Evolutionary conservation across 1,284 basidiomycete genomes (phyloP).

Genomic region (Peniophora sp.): DNA sequence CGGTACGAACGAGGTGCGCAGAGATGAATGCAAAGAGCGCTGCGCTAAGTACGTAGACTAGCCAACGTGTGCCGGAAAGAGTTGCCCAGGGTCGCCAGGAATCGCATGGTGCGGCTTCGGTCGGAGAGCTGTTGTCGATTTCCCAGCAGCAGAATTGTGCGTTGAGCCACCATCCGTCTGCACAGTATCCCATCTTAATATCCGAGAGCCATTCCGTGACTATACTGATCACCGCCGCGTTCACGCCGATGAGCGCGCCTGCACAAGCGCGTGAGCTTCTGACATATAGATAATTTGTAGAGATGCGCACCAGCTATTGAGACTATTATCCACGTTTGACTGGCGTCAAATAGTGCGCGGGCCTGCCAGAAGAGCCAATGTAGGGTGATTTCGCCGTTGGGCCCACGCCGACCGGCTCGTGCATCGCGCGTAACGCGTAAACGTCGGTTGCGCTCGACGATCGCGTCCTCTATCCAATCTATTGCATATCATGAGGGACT

Average conservation of each 20-base stretch:
- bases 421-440: slow-evolving; percentile 47
- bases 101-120: slow-evolving; percentile 76
- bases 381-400: slow-evolving; percentile 41
- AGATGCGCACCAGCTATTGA: slow-evolving; percentile 68
- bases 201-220: slow-evolving; percentile 98
- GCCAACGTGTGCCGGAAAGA: slow-evolving; percentile 69
- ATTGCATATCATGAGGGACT: slow-evolving; percentile 4
- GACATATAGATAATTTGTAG: slow-evolving; percentile 1
- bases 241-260: slow-evolving; percentile 90
- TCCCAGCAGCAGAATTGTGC: slow-evolving; percentile 99
- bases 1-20: slow-evolving; percentile 80
- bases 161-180: slow-evolving; percentile 97
- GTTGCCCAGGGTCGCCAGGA: slow-evolving; percentile 94
- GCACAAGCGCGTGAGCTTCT: too few relatives aligned
- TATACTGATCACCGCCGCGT: slow-evolving; percentile 92
- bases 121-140: slow-evolving; percentile 50
- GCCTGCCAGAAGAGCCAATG: slow-evolving; percentile 61
- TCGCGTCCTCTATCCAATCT: slow-evolving; percentile 96
- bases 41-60: slow-evolving; percentile 84
- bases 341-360: slow-evolving; percentile 39
- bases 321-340: slow-evolving; percentile 70
- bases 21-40: slow-evolving; percentile 75
- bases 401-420: slow-evolving; percentile 41
- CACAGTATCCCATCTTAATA: slow-evolving; percentile 95
- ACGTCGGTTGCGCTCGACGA: slow-evolving; percentile 76